Base-by-base conservation (phyloP, 495 filamentous ascomycete genomes). In the Oidiodendron maius region DNA sequence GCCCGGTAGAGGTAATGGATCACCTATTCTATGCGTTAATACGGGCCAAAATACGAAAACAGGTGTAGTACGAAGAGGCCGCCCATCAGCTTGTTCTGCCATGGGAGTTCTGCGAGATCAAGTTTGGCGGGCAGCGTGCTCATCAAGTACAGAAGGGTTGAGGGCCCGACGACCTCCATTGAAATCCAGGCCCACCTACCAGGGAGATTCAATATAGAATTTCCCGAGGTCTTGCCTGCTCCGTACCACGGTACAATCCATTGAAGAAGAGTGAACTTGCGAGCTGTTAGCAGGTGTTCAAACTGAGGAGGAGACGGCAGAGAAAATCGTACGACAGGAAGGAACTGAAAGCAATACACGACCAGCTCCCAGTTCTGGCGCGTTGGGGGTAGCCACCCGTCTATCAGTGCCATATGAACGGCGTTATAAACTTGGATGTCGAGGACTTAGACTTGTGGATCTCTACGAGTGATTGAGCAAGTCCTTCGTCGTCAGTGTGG, bases 1-100 rank as follows among this genome's bases (percentile, higher is more conserved):
- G 91, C 86, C 52, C 93, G 87, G 73, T 98, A 89, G 59, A 80
- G 48, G 68, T 98, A 98, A 66, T 98, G 93, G 50, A 86, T 76
- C 43, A 77, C 61, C 58, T 70, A 52, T 16, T n/a, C n/a, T 51
- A 48, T 15, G 51, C 18, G 32, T 55, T 50, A 11, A 42, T 25
- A 46, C 23, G 45, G 48, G 34, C 49, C 45, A 15, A 46, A 3
- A 68, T 56, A 21, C 35, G 41, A 26, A 38, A 56, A 9, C 18
- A 23, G 34, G 15, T 52, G 21, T 52, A 67, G 13, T 53, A 82
- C 80, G 56, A 83, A 87, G 25, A 85, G 64, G 6, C 61, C 74
- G 37, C 71, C 82, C 61, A 89, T 79, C 13, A 77, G 70, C 62
- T 79, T 80, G 66, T 89, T 89, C 45, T 74, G 75, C 73, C 73